Conservation (phyloP, 2,329 filamentous ascomycete genomes). For the Trichoderma pleuroti region DNA sequence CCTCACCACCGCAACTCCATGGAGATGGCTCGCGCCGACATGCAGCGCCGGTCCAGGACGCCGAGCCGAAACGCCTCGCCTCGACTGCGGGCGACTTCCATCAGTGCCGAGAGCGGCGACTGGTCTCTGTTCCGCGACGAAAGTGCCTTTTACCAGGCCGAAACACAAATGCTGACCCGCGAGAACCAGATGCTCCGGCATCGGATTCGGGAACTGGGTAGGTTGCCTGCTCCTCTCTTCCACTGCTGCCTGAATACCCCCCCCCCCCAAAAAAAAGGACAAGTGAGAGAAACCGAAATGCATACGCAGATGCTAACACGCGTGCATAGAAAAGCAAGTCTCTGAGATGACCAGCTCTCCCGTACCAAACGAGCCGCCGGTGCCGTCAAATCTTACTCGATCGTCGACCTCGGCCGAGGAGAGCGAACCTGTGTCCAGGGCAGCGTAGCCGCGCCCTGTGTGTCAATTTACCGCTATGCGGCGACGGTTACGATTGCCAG, state of each 20-base stretch:
- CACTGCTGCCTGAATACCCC: neutral
- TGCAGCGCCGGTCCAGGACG: slow-evolving; percentile 55
- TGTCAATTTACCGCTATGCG: neutral
- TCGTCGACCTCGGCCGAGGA: slow-evolving; percentile 15
- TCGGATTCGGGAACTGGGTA: slow-evolving; percentile 70
- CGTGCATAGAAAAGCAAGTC: slow-evolving; percentile 6
- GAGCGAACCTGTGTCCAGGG: slow-evolving; percentile 1
- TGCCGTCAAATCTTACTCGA: slow-evolving; percentile 23
- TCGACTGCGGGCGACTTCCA: slow-evolving; percentile 54
- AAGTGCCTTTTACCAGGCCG: slow-evolving; percentile 75
- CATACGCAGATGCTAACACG: neutral
- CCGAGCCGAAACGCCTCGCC: slow-evolving; percentile 57
- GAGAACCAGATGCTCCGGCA: slow-evolving; percentile 81
- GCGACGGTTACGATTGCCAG: neutral
- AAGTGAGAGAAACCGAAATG: neutral
- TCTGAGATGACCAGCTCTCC: slow-evolving; percentile 5
- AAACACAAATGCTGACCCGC: slow-evolving; percentile 71
- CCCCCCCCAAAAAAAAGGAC: too few species aligned
- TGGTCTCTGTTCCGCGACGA: slow-evolving; percentile 67
- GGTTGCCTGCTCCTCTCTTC: slow-evolving; percentile 22
- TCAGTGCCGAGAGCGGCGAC: slow-evolving; percentile 58
- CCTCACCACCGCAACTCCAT: slow-evolving; percentile 55
- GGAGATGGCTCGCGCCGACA: slow-evolving; percentile 54
- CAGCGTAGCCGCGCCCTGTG: neutral
- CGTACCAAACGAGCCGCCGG: neutral